Evolutionary conservation across 2,329 filamentous ascomycete species (phyloP), one percentile per base, ranked within the genome.

Genomic region (Nannizzia gypsea): DNA sequence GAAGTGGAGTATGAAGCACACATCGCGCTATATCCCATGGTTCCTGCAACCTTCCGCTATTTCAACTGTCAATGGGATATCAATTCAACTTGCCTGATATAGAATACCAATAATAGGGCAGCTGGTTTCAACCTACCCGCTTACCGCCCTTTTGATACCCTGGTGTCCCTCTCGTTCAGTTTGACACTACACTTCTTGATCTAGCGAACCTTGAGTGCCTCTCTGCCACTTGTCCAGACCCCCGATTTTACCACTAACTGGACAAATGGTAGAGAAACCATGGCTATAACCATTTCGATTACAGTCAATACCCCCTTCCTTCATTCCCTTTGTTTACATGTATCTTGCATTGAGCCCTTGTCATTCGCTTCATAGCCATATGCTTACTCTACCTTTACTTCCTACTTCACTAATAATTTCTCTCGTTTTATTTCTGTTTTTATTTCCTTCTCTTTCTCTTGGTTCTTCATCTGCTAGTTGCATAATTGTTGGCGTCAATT

Each of bases 301-400:
- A 54, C n/a, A 26, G 31, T 34, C 13, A 31, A 54, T 54, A 54
- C 28, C 24, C 28, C 48, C 13, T 8, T 17, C 24, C 48, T 31
- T 54, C 48, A 17, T 54, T 54, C 15, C 26, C 24, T 54, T 54
- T 34, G 48, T 54, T 54, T 54, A 54, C n/a, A 54, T 54, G n/a
- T 31, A 54, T 54, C n/a, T 15, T n/a, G 28, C 28, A 20, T 31
- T 15, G 26, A 54, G 48, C 15, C 24, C 24, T 54, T 20, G 48
- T 54, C 44, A 48, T 48, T 48, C 44, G 22, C 44, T 48, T 26
- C 44, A 48, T 24, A 48, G 44, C 44, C 44, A 26, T 48, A 22
- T 48, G 44, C 22, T 48, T 48, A 48, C 22, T 48, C 24, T 48
- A 26, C 6, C n/a, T 13, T 28, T 5, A 26, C 38, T 42, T 17